These are phyloP conservation scores for Digitaria exilis DNA, from an alignment of 202 grass and related monocot species.

Conservation along the genomic window DNA sequence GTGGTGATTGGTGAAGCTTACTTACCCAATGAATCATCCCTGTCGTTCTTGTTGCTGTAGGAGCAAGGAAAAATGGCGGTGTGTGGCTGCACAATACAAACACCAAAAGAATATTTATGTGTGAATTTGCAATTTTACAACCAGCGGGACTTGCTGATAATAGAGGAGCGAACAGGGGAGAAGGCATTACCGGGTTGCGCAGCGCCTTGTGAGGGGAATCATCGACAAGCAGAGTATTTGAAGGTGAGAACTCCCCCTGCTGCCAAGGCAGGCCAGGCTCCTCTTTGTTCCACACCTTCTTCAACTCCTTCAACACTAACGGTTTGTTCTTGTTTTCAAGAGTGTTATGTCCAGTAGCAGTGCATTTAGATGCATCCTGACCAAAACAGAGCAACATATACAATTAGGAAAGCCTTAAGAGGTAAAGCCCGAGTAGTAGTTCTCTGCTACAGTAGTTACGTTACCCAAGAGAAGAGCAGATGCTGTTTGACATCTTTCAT, in stretches of 20 bases:
- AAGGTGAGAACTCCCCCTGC: slow-evolving; percentile 60
- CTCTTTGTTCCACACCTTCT: slow-evolving; percentile 83
- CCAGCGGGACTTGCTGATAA: too few species aligned
- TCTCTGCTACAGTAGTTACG: slow-evolving; percentile 39
- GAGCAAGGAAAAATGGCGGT: slow-evolving; percentile 73
- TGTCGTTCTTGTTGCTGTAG: slow-evolving; percentile 52
- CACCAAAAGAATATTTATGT: slow-evolving; percentile 18
- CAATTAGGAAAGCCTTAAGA: slow-evolving; percentile 9
- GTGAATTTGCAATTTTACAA: slow-evolving; percentile 23
- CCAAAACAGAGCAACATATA: slow-evolving; percentile 24
- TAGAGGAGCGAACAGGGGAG: not conserved
- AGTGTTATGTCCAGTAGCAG: slow-evolving; percentile 50
- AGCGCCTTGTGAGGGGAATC: slow-evolving; percentile 91
- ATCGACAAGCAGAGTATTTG: slow-evolving; percentile 81
- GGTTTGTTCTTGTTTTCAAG: slow-evolving; percentile 63
- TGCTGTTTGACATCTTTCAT: slow-evolving; percentile 59
- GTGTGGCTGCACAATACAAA: slow-evolving; percentile 54
- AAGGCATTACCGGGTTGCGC: slow-evolving; percentile 73
- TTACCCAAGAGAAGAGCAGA: slow-evolving; percentile 91
- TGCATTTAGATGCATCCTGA: slow-evolving; percentile 76
- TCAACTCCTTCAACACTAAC: slow-evolving; percentile 81
- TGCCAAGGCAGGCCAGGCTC: slow-evolving; percentile 74
- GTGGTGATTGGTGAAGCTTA: slow-evolving; percentile 27
- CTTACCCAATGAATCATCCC: slow-evolving; percentile 72
- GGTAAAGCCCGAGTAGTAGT: not conserved